Conservation (phyloP, 73 alveolate genomes). For the Paramecium primaurelia region DNA sequence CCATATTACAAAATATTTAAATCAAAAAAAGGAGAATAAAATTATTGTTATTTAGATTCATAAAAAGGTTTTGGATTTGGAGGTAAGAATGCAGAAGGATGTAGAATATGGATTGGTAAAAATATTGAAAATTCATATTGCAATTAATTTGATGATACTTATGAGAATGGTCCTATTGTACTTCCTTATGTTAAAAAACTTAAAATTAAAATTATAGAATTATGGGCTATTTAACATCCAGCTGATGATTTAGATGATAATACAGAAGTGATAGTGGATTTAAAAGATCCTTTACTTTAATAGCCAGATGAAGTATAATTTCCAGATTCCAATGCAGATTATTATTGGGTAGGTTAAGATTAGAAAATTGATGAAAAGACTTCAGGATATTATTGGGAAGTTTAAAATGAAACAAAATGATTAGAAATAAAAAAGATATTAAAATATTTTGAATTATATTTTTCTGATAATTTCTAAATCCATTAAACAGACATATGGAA, state of each 20-base stretch:
- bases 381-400: constrained; percentile 42
- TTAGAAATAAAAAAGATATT: background rate
- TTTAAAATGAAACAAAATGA: background rate
- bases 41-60: constrained; percentile 1
- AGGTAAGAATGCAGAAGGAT: constrained; percentile 2
- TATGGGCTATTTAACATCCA: constrained; percentile 28
- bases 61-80: constrained; percentile 31
- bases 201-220: background rate
- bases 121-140: background rate
- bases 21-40: constrained; percentile 3
- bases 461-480: background rate
- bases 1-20: background rate
- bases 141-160: background rate
- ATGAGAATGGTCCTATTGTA: constrained; percentile 13
- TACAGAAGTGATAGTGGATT: background rate
- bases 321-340: constrained; percentile 31
- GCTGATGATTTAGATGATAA: constrained; percentile 3
- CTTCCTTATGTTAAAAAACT: background rate
- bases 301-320: background rate
- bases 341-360: background rate
- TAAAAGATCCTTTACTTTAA: background rate
- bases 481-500: background rate
- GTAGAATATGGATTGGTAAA: constrained; percentile 8
- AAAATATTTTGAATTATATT: background rate
- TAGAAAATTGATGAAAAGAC: background rate